Percentiles rank a stretch among this genome's conserved stretches.
phyloP scores from a whole-genome alignment of 1,284 basidiomycete genomes.

The Trametes pubescens region DNA sequence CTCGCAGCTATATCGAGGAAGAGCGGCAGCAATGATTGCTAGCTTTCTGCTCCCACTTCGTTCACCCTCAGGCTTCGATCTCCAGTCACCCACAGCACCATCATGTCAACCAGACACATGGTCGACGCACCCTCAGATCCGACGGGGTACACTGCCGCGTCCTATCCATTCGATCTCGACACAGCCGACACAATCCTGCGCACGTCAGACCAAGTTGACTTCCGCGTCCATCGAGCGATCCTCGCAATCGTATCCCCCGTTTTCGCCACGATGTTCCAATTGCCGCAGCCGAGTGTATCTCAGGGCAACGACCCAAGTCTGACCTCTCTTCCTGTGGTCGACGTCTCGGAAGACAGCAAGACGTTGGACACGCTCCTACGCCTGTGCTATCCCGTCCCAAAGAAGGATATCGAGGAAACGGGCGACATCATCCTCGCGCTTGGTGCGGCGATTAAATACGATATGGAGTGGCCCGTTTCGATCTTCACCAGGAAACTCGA shows the following conservation, averaged over 20 bases:
- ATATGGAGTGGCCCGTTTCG: constrained; percentile 26
- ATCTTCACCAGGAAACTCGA: constrained; percentile 16
- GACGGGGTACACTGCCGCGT: neutral
- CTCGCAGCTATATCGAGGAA: no score
- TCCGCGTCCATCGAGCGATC: constrained; percentile 29
- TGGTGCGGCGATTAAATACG: constrained; percentile 32
- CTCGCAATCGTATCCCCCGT: constrained; percentile 34
- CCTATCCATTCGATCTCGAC: constrained; percentile 23
- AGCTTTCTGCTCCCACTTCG: neutral
- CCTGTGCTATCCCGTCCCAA: constrained; percentile 48
- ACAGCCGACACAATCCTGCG: constrained; percentile 21
- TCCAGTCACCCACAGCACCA: neutral
- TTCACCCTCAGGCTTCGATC: neutral
- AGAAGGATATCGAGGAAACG: constrained; percentile 21
- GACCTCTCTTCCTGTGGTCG: constrained; percentile 29
- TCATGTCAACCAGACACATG: neutral
- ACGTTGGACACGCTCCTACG: constrained; percentile 47
- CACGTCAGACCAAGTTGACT: constrained; percentile 21
- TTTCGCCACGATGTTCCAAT: constrained; percentile 30
- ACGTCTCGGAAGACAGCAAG: constrained; percentile 44
- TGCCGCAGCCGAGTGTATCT: constrained; percentile 18
- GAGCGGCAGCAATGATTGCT: no score
- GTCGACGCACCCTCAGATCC: neutral
- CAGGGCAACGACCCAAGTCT: no score
- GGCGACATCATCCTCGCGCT: constrained; percentile 18